phyloP scores from a whole-genome alignment of 306 rosid species.

The Argentina anserina region DNA sequence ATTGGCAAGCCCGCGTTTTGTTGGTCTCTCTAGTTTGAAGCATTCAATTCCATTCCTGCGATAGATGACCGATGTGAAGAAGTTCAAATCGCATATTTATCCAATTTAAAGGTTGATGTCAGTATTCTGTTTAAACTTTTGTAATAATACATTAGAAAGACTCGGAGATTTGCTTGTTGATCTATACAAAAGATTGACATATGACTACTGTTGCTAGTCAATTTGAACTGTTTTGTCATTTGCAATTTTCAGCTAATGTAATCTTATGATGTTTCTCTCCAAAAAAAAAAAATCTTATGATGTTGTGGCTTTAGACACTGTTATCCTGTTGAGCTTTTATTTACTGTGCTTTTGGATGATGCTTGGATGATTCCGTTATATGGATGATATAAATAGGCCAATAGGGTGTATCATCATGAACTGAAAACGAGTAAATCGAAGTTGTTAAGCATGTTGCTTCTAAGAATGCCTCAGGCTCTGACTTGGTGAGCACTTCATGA shows the following conservation, averaged over 20 bases:
- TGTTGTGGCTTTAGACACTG: neutral
- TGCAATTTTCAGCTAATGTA: neutral
- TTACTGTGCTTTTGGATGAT: neutral
- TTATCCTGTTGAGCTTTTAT: neutral
- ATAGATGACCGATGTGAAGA: constrained; percentile 1
- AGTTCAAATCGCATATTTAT: neutral
- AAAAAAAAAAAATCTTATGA: neutral
- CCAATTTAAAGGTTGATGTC: neutral
- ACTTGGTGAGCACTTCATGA: neutral
- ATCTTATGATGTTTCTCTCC: neutral
- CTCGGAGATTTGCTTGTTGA: neutral
- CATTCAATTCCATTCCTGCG: neutral
- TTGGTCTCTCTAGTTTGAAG: neutral
- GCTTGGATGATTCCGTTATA: neutral
- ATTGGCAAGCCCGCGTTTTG: constrained; percentile 5
- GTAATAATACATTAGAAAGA: constrained; percentile 16
- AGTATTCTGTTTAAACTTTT: neutral
- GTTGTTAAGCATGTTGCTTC: neutral
- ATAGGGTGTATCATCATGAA: constrained; percentile 9
- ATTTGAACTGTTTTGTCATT: neutral
- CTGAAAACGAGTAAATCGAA: neutral
- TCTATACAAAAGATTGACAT: constrained; percentile 3
- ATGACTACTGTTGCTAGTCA: neutral
- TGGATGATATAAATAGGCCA: neutral
- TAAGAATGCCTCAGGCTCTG: neutral